phyloP scores from a whole-genome alignment of 129 eudicot genomes.

The Arctium minus region DNA sequence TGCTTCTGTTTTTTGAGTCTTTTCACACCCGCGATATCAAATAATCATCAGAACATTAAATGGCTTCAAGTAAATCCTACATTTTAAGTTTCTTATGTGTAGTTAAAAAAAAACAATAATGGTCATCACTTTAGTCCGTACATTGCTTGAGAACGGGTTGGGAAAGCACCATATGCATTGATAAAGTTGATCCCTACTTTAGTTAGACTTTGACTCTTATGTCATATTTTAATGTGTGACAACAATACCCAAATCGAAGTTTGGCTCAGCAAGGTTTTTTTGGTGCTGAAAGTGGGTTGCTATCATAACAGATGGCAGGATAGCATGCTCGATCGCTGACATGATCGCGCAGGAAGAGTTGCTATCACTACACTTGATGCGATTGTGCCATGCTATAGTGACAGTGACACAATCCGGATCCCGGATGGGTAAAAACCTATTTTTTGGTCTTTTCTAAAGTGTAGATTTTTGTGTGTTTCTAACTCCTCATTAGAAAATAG shows the following conservation, averaged over 20 bases:
- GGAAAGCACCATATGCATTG: background rate
- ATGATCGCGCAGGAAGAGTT: background rate
- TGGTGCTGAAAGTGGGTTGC: background rate
- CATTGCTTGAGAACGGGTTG: background rate
- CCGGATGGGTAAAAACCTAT: background rate
- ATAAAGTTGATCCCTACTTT: background rate
- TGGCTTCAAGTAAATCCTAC: background rate
- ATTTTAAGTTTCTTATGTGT: background rate
- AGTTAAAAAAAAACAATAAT: background rate
- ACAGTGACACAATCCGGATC: background rate
- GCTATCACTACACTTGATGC: background rate
- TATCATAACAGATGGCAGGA: background rate
- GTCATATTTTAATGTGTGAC: background rate
- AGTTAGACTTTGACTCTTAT: background rate
- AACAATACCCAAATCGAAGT: background rate
- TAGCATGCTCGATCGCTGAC: background rate
- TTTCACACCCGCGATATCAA: background rate
- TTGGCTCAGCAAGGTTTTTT: background rate
- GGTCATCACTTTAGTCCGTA: background rate
- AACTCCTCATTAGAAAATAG: background rate
- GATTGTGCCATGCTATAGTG: background rate
- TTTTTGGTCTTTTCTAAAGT: background rate
- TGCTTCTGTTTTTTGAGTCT: background rate
- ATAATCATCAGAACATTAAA: background rate
- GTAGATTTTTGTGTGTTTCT: background rate